phyloP scores from a whole-genome alignment of 2,329 filamentous ascomycete genomes.

The Botrytis squamosa region DNA sequence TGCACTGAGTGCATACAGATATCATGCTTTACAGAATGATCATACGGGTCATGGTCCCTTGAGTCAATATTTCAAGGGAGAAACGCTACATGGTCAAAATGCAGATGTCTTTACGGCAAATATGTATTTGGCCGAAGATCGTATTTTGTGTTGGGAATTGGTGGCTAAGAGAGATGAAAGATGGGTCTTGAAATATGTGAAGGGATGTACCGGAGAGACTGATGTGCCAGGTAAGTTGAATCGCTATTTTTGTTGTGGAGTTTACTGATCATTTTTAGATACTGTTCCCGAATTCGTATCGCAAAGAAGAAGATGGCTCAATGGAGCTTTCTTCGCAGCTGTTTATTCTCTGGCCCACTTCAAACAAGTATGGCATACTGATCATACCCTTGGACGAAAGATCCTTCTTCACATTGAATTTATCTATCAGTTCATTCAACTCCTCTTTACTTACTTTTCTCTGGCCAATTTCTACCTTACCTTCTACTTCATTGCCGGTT shows the following conservation, averaged over 20 bases:
- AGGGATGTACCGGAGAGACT: constrained; percentile 93
- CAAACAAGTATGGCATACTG: constrained; percentile 86
- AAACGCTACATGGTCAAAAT: constrained; percentile 92
- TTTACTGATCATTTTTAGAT: constrained; percentile 52
- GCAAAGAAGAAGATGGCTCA: constrained; percentile 93
- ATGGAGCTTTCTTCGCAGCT: constrained; percentile 97
- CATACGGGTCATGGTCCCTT: constrained; percentile 91
- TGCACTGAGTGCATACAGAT: constrained; percentile 91
- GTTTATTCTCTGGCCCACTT: constrained; percentile 97
- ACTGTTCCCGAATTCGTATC: constrained; percentile 95
- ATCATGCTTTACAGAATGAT: constrained; percentile 94
- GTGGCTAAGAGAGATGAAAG: constrained; percentile 92
- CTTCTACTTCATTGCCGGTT: constrained; percentile 96
- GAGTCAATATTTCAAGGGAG: constrained; percentile 98
- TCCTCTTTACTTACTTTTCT: constrained; percentile 96
- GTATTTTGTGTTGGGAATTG: constrained; percentile 90
- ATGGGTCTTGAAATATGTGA: constrained; percentile 98
- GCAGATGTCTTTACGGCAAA: constrained; percentile 98
- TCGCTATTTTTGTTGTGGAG: background rate
- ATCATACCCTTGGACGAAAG: constrained; percentile 87
- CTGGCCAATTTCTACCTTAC: constrained; percentile 98
- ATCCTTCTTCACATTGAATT: constrained; percentile 92
- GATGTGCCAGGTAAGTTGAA: constrained; percentile 81
- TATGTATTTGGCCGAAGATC: constrained; percentile 89
- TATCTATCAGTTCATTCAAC: constrained; percentile 87